These are phyloP conservation scores for Lecanoromycetidae sp. DNA, from an alignment of 2,329 filamentous ascomycete genomes.

Conservation along the genomic window DNA sequence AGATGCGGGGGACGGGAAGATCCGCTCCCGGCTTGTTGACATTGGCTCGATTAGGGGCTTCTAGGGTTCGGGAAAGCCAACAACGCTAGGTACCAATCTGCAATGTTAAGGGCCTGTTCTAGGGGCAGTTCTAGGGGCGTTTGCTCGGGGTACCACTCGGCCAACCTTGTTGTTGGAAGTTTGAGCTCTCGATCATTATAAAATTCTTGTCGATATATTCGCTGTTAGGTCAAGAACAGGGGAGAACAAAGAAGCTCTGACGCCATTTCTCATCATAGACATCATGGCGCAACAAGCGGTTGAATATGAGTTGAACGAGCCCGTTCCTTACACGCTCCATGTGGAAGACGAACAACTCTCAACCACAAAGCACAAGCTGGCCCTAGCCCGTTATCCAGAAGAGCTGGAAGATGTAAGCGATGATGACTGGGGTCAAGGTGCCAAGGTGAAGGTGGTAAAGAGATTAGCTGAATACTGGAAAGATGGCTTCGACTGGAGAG, in stretches of 20 bases:
- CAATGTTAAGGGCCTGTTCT: no score
- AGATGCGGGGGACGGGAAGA: background rate
- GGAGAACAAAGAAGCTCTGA: no score
- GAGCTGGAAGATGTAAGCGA: slow-evolving; percentile 10
- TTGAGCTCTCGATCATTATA: no score
- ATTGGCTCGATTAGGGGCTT: no score
- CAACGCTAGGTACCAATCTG: no score
- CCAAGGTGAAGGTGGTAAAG: slow-evolving; percentile 21
- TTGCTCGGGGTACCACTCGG: no score
- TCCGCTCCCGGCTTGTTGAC: background rate
- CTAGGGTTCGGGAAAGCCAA: no score
- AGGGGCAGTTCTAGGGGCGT: background rate
- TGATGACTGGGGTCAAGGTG: slow-evolving; percentile 15
- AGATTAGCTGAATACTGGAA: slow-evolving; percentile 28
- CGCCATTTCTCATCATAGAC: no score
- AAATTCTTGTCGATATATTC: no score
- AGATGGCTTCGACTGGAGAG: slow-evolving; percentile 27
- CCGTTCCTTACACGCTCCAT: slow-evolving; percentile 5
- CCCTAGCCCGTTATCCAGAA: slow-evolving; percentile 12
- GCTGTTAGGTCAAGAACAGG: no score
- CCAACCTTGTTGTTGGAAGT: no score
- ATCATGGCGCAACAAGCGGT: background rate
- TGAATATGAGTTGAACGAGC: slow-evolving; percentile 7
- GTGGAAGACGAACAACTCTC: slow-evolving; percentile 12
- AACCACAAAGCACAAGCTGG: slow-evolving; percentile 12